Evolutionary conservation across 2,329 filamentous ascomycete genomes (phyloP).

Genomic region (Stachybotrys elegans): DNA sequence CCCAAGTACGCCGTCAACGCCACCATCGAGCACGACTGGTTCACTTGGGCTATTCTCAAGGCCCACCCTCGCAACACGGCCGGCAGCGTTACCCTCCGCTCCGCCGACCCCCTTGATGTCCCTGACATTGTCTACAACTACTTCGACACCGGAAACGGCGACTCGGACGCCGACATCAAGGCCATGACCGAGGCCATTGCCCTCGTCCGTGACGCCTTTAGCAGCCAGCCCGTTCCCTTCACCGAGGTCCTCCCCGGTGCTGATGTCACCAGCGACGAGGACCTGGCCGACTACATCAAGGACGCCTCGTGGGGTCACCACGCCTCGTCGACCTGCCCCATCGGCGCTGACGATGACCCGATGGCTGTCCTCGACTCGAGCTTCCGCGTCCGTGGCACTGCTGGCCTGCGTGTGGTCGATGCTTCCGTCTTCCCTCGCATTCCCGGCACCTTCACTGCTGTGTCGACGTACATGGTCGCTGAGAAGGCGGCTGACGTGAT

Average conservation of each 20-base stretch:
- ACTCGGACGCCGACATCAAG: conserved; percentile 48
- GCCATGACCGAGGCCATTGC: conserved; percentile 52
- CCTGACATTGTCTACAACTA: conserved; percentile 61
- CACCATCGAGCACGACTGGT: conserved; percentile 35
- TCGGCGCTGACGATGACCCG: conserved; percentile 23
- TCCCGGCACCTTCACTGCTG: conserved; percentile 25
- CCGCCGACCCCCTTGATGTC: conserved; percentile 56
- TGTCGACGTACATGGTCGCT: conserved; percentile 26
- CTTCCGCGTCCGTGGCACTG: conserved; percentile 40
- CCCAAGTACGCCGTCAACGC: conserved; percentile 45
- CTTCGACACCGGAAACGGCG: conserved; percentile 46
- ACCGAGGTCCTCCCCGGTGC: too few relatives aligned
- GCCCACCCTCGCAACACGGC: conserved; percentile 57
- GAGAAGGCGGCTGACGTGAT: conserved; percentile 28
- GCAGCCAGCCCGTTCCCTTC: conserved; percentile 12
- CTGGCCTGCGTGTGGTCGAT: conserved; percentile 40
- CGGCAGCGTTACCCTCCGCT: conserved; percentile 57
- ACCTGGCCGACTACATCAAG: conserved; percentile 22
- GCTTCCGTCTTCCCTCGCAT: conserved; percentile 36
- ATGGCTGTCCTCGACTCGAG: conserved; percentile 42
- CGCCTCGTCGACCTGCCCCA: conserved; percentile 26
- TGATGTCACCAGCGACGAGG: too few relatives aligned
- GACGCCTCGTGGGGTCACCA: conserved; percentile 28
- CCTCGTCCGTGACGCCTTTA: conserved; percentile 40
- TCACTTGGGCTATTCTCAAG: conserved; percentile 45